phyloP scores from a whole-genome alignment of 2,329 filamentous ascomycete genomes.

The Monosporascus sp. region DNA sequence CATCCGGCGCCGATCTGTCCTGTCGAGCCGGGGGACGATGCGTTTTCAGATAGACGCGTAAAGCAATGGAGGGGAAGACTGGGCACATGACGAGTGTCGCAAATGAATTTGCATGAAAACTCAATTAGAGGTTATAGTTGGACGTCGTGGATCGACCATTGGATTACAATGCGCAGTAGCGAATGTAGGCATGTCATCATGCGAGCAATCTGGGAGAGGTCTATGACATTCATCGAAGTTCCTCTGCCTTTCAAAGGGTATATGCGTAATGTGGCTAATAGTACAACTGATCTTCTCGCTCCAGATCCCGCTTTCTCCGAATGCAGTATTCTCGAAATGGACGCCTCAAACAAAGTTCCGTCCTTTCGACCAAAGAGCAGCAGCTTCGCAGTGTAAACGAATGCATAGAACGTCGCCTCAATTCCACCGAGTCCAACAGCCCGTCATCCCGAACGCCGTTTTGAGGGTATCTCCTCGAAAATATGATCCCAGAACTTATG shows the following conservation, averaged over 20 bases:
- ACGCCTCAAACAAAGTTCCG: constrained; percentile 9
- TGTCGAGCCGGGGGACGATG: neutral
- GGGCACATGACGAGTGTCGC: too few relatives aligned
- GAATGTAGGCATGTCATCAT: constrained; percentile 16
- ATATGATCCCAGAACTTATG: constrained; percentile 12
- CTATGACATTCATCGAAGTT: constrained; percentile 5
- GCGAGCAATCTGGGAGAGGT: constrained; percentile 6
- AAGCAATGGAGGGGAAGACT: neutral
- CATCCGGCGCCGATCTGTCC: neutral
- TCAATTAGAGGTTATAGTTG: neutral
- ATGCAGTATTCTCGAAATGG: constrained; percentile 1
- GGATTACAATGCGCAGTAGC: constrained; percentile 12
- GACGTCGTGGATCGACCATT: neutral
- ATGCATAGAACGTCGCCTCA: constrained; percentile 14
- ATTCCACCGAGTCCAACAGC: constrained; percentile 4
- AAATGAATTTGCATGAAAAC: neutral
- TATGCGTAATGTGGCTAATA: constrained; percentile 21
- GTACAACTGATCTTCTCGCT: constrained; percentile 17
- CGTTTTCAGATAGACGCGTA: neutral
- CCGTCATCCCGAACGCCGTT: constrained; percentile 24
- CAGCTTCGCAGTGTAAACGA: constrained; percentile 12
- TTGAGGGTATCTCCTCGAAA: constrained; percentile 28
- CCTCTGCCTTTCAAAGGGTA: constrained; percentile 20
- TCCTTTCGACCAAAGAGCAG: constrained; percentile 6
- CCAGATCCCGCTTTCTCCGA: constrained; percentile 10